Conservation (phyloP, 192 early-diverging fungal species). For the Globomyces pollinis-pini region DNA sequence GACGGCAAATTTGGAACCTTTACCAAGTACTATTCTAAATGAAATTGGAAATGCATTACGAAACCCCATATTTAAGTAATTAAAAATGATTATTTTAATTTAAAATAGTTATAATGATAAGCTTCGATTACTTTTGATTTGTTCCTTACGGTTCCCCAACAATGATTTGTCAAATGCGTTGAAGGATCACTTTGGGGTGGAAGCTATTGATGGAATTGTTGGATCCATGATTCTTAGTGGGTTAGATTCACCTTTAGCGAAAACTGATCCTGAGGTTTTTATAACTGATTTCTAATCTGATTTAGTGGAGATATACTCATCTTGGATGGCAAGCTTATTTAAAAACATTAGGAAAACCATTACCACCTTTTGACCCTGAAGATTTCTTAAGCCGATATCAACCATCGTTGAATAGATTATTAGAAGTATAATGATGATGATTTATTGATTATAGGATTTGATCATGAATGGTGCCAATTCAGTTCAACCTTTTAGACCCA, state of each 20-base stretch:
- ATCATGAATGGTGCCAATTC: slow-evolving; percentile 4
- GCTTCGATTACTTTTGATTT: slow-evolving; percentile 57
- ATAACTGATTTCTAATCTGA: not conserved
- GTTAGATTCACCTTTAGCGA: slow-evolving; percentile 1
- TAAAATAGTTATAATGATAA: slow-evolving; percentile 36
- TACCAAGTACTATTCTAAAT: not conserved
- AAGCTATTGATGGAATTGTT: slow-evolving; percentile 9
- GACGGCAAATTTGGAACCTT: slow-evolving; percentile 45
- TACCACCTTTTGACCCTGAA: slow-evolving; percentile 15
- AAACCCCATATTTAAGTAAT: slow-evolving; percentile 15
- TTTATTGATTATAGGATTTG: slow-evolving; percentile 8
- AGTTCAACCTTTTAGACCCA: slow-evolving; percentile 7
- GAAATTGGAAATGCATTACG: slow-evolving; percentile 14
- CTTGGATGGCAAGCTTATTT: slow-evolving; percentile 8
- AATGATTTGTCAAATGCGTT: slow-evolving; percentile 10
- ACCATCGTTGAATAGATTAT: slow-evolving; percentile 50
- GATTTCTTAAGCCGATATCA: slow-evolving; percentile 61
- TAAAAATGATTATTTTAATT: not conserved
- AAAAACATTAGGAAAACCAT: slow-evolving; percentile 17
- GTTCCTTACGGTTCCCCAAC: slow-evolving; percentile 8
- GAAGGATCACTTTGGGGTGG: not conserved
- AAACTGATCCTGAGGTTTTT: slow-evolving; percentile 1
- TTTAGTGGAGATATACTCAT: slow-evolving; percentile 20
- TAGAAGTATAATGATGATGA: slow-evolving; percentile 25
- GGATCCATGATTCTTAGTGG: slow-evolving; percentile 13